A percentile compares a stretch with the other conserved stretches of the same genome.
phyloP scores from a whole-genome alignment of 768 basidiomycete species.

The Naganishia onofrii region DNA sequence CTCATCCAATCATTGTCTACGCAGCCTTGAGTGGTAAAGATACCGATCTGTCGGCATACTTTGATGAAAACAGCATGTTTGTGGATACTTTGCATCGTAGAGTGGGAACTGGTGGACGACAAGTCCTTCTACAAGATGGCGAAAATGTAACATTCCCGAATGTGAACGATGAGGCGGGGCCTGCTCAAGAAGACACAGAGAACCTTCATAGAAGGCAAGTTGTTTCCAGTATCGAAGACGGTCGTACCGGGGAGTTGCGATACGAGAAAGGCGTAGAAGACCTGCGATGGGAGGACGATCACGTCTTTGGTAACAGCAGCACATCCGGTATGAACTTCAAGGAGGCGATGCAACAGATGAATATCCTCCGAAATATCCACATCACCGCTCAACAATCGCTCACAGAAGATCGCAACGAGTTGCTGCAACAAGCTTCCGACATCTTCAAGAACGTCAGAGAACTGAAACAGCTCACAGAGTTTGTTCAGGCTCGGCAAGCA shows the following conservation, averaged over 20 bases:
- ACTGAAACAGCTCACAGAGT: background rate
- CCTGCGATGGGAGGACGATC: background rate
- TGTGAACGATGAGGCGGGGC: background rate
- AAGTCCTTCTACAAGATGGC: conserved; percentile 10
- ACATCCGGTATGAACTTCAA: conserved; percentile 4
- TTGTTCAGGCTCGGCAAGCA: background rate
- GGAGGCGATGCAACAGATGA: conserved; percentile 10
- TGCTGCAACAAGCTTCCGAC: background rate
- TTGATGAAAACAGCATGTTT: conserved; percentile 19
- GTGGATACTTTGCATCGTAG: conserved; percentile 12
- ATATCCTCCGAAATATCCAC: conserved; percentile 16
- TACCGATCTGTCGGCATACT: conserved; percentile 16
- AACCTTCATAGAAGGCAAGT: background rate
- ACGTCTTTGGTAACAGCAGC: conserved; percentile 10
- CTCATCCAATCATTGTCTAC: conserved; percentile 11
- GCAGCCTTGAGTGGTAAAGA: conserved; percentile 4
- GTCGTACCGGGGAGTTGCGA: background rate
- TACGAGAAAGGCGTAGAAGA: no score
- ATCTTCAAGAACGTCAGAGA: conserved; percentile 7
- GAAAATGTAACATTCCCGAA: conserved; percentile 1
- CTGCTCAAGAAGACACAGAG: background rate
- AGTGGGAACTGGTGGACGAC: background rate
- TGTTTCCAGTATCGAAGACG: background rate
- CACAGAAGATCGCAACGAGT: background rate
- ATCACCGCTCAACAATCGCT: conserved; percentile 9